phyloP scores from a whole-genome alignment of 176 grass and related monocot genomes.

The Hsuehochloa calcarea region DNA sequence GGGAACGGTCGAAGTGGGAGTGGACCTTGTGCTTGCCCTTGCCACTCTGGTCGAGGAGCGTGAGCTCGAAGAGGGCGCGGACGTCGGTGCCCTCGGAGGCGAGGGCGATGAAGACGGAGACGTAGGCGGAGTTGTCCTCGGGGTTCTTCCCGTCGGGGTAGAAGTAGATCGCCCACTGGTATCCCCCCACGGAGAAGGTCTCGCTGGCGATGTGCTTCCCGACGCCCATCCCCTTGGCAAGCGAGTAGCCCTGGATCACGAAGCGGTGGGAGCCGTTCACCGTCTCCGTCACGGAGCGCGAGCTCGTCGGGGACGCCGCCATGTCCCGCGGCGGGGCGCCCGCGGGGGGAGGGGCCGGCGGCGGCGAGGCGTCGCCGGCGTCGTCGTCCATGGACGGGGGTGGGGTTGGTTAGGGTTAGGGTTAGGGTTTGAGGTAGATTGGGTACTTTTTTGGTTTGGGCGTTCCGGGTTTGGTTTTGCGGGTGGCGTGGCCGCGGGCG shows the following conservation, averaged over 20 bases:
- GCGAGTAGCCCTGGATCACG: conserved; percentile 68
- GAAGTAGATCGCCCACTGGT: conserved; percentile 81
- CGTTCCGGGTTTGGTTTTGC: not conserved
- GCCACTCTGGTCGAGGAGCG: conserved; percentile 73
- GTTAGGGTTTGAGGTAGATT: conserved; percentile 35
- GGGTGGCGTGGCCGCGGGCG: not conserved
- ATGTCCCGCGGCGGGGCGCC: conserved; percentile 37
- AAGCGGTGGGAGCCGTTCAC: conserved; percentile 71
- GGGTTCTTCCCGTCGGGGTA: conserved; percentile 84
- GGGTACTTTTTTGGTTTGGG: not conserved
- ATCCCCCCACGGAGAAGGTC: conserved; percentile 47
- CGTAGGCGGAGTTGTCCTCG: conserved; percentile 58
- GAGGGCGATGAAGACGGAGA: conserved; percentile 73
- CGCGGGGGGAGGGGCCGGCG: conserved; percentile 8
- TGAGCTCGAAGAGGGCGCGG: conserved; percentile 72
- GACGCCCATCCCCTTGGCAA: conserved; percentile 61
- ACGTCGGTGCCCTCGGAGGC: conserved; percentile 61
- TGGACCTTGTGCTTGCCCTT: conserved; percentile 85
- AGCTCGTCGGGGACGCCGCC: conserved; percentile 75
- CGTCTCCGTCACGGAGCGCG: conserved; percentile 77
- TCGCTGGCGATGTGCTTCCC: conserved; percentile 71
- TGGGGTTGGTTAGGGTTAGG: conserved; percentile 39
- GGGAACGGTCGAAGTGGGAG: conserved; percentile 81
- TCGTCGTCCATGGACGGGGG: conserved; percentile 44
- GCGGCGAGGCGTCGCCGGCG: conserved; percentile 40